Base-by-base conservation (phyloP, 148 eudicot genomes). In the Suaeda aralocaspica region DNA sequence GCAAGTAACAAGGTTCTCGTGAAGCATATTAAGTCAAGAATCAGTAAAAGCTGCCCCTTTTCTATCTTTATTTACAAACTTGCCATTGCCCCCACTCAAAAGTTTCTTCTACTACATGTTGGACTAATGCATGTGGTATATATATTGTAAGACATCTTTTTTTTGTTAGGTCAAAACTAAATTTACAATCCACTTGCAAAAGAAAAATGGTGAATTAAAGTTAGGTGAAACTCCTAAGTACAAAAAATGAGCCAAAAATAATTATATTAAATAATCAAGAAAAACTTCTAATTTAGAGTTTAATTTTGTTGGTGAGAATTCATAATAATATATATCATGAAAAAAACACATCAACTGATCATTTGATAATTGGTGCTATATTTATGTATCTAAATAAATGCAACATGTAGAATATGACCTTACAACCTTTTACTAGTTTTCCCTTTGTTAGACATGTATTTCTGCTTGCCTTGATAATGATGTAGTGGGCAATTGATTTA, bases 1-100 rank as follows among this genome's bases (percentile, higher is more conserved):
- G 16, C 29, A 21, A 64, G 9, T 26, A 64, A 66, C 55, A 66
- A 48, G 39, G 24, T 66, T 66, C 55, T 66, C 25, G 69, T 66
- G 69, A 66, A 52, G 10, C 22, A 8, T 26, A 8, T 66, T 28
- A 48, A 66, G 55, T 66, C 55, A 66, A 45, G 39, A 30, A 44
- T 66, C 36, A 66, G 21, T 59, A 30, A 30, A 59, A 59, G 42
- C 9, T 59, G 63, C 12, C 63, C 63, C 30, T 59, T 59, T 36
- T 4, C 12, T 59, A 3, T 4, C 12, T 59, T 59, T 59, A 31
- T 59, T n/a, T 59, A 30, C 41, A 18, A 59, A 59, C 4, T 8
- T 31, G 39, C 41, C 42, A 4, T 8, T 31, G 39, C 41, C 42
- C 59, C 63, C 39, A 18, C 41, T 30, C 4, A 5, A 31, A 46